Evolutionary conservation across 2,329 filamentous ascomycete species (phyloP), one percentile per base, ranked within the genome.

Genomic region (Fonsecaea pedrosoi): DNA sequence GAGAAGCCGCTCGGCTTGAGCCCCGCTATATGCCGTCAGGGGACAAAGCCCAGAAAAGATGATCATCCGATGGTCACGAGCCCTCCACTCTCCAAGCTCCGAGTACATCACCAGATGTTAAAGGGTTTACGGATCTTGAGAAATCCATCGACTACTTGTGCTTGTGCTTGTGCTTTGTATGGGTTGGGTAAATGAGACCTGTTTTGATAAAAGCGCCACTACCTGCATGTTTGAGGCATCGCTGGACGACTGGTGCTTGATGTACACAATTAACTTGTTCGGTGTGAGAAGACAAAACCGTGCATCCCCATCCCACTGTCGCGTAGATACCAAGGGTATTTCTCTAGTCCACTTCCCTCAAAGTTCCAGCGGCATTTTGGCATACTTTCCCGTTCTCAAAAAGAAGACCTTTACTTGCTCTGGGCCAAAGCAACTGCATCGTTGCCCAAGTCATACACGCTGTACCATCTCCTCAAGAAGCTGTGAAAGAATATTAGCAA

Each of bases 381-480:
- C 12, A 50, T 12, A 13, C 37, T 25, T 4, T 54, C 50, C 59
- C 50, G 34, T 32, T 40, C 4, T 21, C 32, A 10, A 30, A 30
- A 60, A 34, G 25, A 38, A 32, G 32, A 3, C 15, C 15, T 73
- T 78, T 86, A 87, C 83, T 93, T 95, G 73, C 94, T 86, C 82
- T 90, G 90, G 76, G 94, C 95, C 75, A 99, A 87, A 77, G 92
- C 94, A 70, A 99, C 93, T 64, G 91, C 89, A 77, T 90, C 86
- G 84, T 91, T 94, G 79, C 92, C 94, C 68, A 97, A 86, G 81
- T 99, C 92, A 79, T 99, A 99, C 77, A 99, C 65, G 48, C 69
- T 70, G 62, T 72, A 71, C 77, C 76, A 82, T 72, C 75, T 76
- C 70, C 80, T 74, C 71, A 89, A 80, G 85, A 89, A 89, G 71